Evolutionary conservation across 2,329 filamentous ascomycete species (phyloP), one percentile per base, ranked within the genome.

Genomic region (Xylaria sp.): DNA sequence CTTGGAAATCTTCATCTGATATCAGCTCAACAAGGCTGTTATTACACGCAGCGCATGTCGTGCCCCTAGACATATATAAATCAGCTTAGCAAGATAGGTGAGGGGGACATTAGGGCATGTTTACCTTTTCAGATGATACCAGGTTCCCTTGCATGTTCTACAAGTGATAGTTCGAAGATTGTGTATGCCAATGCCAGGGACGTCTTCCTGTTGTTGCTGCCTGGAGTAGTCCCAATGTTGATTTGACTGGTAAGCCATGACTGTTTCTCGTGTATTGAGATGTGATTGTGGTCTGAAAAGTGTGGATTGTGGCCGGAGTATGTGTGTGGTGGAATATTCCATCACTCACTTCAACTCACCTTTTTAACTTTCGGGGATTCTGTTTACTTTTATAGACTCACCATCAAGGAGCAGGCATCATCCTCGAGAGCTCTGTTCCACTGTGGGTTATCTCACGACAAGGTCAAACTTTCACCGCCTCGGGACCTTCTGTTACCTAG

Each of bases 21-120:
- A 71, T 13, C n/a, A 71, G 18, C 63, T 71, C 66, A 28, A 61
- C 46, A n/a, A 69, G 63, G 50, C 54, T 71, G 50, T 71, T 71
- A 25, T 68, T 65, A n/a, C 69, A 71, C 37, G 39, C 59, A 0
- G 34, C 23, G 15, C 69, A 71, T 8, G 23, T 54, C 8, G 66
- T 63, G 25, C 69, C 66, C 25, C 63, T 64, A 39, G 41, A 18
- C 2, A 55, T 39, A 39, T 34, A 41, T 37, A 28, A 18, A 18
- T 62, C 9, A 63, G 54, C 18, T 54, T 48, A 18, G 18, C 10
- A 23, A n/a, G 41, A 18, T n/a, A 8, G 13, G 13, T 6, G 20
- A 48, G n/a, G n/a, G n/a, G 7, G 13, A 31, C 18, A 25, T 10
- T 10, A 31, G n/a, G 13, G 39, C 6, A 18, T 25, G 1, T 62